Percentiles rank a stretch among this genome's conserved stretches.
These are phyloP conservation scores for Penicillium aurantiogriseum DNA, from an alignment of 2,329 filamentous ascomycete genomes.

Conservation along the genomic window DNA sequence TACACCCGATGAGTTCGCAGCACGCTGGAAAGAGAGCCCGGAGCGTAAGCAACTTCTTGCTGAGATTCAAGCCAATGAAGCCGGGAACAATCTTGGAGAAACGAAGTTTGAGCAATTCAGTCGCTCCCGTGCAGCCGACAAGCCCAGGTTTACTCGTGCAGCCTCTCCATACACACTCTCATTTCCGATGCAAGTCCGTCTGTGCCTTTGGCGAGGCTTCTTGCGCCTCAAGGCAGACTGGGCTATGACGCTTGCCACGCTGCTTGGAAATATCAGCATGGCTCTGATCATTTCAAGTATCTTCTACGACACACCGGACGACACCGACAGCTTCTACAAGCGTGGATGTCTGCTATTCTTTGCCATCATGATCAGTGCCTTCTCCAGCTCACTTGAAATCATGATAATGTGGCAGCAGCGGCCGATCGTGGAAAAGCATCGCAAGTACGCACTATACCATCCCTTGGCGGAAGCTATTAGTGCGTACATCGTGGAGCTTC, in stretches of 20 bases:
- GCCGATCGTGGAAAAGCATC: conserved; percentile 87
- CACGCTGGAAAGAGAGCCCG: conserved; percentile 52
- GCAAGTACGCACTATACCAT: conserved; percentile 82
- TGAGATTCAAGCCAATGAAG: conserved; percentile 43
- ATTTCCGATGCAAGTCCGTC: conserved; percentile 67
- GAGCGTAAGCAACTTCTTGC: conserved; percentile 43
- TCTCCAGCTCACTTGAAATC: conserved; percentile 75
- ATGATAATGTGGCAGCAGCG: conserved; percentile 82
- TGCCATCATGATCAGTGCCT: conserved; percentile 79
- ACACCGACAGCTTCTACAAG: conserved; percentile 70
- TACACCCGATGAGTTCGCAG: conserved; percentile 67
- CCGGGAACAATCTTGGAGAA: conserved; percentile 36
- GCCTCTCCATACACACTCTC: conserved; percentile 81
- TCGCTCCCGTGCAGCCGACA: conserved; percentile 40
- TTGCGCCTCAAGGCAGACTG: conserved; percentile 72
- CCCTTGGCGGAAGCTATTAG: conserved; percentile 84
- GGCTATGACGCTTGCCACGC: conserved; percentile 64
- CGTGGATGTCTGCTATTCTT: conserved; percentile 80
- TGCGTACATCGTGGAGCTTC: conserved; percentile 82
- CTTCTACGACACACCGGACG: conserved; percentile 70
- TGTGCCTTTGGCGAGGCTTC: conserved; percentile 79
- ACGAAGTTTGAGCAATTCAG: conserved; percentile 38
- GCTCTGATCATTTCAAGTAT: conserved; percentile 73
- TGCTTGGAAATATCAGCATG: conserved; percentile 67
- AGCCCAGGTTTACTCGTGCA: conserved; percentile 49